Evolutionary conservation across 108 stramenopile genomes (phyloP), one percentile per base, ranked within the genome.

Genomic region (Mediolabrus comicus): DNA sequence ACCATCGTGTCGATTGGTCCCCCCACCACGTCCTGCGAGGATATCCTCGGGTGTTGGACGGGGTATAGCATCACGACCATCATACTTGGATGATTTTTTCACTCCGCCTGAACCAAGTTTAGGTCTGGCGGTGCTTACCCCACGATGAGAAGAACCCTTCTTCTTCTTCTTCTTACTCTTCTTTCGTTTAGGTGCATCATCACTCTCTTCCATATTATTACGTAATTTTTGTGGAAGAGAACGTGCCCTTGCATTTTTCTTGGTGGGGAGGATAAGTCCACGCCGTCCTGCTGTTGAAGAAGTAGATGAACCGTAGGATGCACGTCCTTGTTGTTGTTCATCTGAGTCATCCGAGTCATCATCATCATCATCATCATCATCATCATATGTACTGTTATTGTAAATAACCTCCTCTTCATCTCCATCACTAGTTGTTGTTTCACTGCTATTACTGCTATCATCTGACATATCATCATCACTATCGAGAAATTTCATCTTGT

Each of bases 1-100:
- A 16, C 61, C 61, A 17, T 26, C 61, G 52, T 62, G 61, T 6
- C 46, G 52, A 17, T 62, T 62, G 8, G 61, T 62, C 4, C 53
- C 52, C 16, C 61, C 61, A 6, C 61, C 61, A 5, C 61, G 49
- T 13, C 61, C 61, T 10, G 26, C 25, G 52, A 62, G 61, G 19
- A 62, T 54, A 8, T 62, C 61, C 16, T 49, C 46, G 1, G 46
- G 46, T 22, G 46, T 49, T 7, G 46, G 46, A 49, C 5, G 22
- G 19, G 7, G 46, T 5, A 49, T 22, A 4, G 46, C 46, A 22
- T 49, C 46, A 8, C 7, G 2, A 3, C 22, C 22, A n/a, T n/a
- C 17, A 19, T 22, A 46, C 14, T 46, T 22, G 14, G 46, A 49
- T 43, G 41, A 17, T 22, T 49, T 22, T 24, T 49, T 49, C 19